Base-by-base conservation (phyloP, 2,329 filamentous ascomycete species). In the Bipolaris oryzae region DNA sequence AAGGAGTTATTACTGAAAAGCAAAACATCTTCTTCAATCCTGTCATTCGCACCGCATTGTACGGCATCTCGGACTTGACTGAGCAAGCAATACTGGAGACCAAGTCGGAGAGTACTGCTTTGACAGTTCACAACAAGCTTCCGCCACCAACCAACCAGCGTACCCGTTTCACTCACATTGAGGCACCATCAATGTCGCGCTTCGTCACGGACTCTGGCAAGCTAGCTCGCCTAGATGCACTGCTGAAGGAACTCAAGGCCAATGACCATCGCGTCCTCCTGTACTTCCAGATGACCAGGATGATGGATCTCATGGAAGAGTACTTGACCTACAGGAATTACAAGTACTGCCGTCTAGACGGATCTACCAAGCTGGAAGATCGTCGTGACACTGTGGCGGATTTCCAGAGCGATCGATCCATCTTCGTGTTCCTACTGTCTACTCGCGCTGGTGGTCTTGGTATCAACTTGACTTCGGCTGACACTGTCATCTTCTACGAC, bases 261-360 rank as follows among this genome's bases (percentile, higher is more conserved):
- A 91, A 90, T 61, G 90, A 90, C 34, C 95, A 99, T 69, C 92
- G 95, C 71, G 95, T 99, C 20, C 82, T 99, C 51, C 82, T 99
- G 18, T 99, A 99, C 83, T 99, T 99, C 90, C 95, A 99, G 82
- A 99, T 99, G 95, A 99, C 95, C 3, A 90, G 91, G 73, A 99
- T 99, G 95, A 98, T 99, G 73, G 94, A 99, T 75, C 82, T 99
- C 58, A 98, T 98, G 91, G 95, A 99, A 76, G 95, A 99, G 78
- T 99, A 98, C 69, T 83, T 99, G 57, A 98, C 95, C 0, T 98
- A 98, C 80, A 91, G 95, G 75, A 97, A 98, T 79, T 98, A 96
- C 87, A 97, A 96, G 78, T 99, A 97, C 79, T 96, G 94, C 71
- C 91, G 95, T 58, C 84, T 99, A 42, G 95, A 99, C 71, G 95